Evolutionary conservation across 108 stramenopile genomes (phyloP), one percentile per base, ranked within the genome.

Genomic region (Nitzschia putrida): DNA sequence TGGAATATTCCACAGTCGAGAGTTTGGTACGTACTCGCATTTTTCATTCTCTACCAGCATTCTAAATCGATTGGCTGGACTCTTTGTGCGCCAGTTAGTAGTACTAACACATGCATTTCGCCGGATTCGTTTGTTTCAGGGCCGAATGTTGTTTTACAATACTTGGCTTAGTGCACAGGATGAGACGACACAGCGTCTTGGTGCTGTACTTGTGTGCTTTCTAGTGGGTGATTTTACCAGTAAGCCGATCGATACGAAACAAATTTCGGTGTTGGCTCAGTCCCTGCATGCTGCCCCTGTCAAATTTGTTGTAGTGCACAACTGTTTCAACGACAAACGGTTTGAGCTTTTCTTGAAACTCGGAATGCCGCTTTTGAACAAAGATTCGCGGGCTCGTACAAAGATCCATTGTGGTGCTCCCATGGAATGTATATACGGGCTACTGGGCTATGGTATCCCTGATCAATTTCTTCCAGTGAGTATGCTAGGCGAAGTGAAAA

Each of bases 401-500:
- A 42, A 55, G 42, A 55, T 64, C 26, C 60, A 72, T 34, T 37
- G 41, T 54, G 71, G 71, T 8, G 56, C 71, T 18, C 60, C 37
- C 42, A 53, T 72, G 61, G 71, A 72, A 41, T 61, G 60, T 43
- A 24, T 29, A 25, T 72, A 64, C 58, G 42, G 34, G 18, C 71
- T 72, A 22, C 47, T 41, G 29, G 37, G 61, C 9, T 72, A 44
- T 16, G 71, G 71, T 42, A 55, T 72, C 29, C 60, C 71, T 21
- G 52, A 37, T n/a, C 44, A 23, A 9, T 44, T 44, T 2, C n/a
- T 64, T 12, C 63, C 63, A 4, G 18, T 64, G 8, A 18, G n/a
- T 44, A 14, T 22, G n/a, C 18, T 20, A 18, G 44, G 40, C n/a
- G n/a, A 14, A 44, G 16, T 25, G 45, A 47, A 37, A 13, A 47